Conservation (phyloP, 495 filamentous ascomycete genomes). For the Neurospora sp. region DNA sequence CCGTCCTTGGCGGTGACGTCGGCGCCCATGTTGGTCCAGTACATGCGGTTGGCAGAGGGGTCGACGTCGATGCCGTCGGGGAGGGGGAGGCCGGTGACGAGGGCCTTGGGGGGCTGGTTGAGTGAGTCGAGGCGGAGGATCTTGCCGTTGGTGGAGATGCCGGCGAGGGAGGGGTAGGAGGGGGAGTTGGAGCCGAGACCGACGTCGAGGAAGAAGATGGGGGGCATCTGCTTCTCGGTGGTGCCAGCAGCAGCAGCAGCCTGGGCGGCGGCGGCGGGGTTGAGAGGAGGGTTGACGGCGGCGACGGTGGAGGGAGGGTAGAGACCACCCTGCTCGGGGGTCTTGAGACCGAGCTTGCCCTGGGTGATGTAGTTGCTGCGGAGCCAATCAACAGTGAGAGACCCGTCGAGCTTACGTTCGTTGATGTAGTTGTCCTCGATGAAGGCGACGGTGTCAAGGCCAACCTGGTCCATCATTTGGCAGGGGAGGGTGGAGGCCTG, state of each 20-base stretch:
- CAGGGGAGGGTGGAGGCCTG: neutral
- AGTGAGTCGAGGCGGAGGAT: slow-evolving; percentile 2
- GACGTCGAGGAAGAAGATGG: slow-evolving; percentile 10
- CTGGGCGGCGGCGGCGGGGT: neutral
- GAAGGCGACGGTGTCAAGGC: slow-evolving; percentile 36
- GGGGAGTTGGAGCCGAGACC: slow-evolving; percentile 7
- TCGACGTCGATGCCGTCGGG: slow-evolving; percentile 42
- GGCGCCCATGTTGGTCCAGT: slow-evolving; percentile 47
- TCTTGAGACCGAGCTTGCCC: slow-evolving; percentile 20
- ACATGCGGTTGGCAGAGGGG: slow-evolving; percentile 25
- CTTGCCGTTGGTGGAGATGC: slow-evolving; percentile 3
- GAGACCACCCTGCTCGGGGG: neutral
- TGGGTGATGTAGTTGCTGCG: slow-evolving; percentile 21
- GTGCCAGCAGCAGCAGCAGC: neutral
- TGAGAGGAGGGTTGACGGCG: neutral
- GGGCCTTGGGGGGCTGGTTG: neutral
- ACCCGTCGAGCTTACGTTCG: slow-evolving; percentile 26
- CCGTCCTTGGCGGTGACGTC: slow-evolving; percentile 27
- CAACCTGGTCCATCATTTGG: slow-evolving; percentile 14
- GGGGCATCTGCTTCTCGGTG: neutral
- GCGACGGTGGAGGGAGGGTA: neutral
- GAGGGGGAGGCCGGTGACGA: slow-evolving; percentile 26
- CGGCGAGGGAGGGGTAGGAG: neutral
- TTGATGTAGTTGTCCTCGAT: slow-evolving; percentile 22
- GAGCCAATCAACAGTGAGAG: slow-evolving; percentile 25